phyloP scores from a whole-genome alignment of 306 rosid genomes.

The Cucurbita ficifolia region DNA sequence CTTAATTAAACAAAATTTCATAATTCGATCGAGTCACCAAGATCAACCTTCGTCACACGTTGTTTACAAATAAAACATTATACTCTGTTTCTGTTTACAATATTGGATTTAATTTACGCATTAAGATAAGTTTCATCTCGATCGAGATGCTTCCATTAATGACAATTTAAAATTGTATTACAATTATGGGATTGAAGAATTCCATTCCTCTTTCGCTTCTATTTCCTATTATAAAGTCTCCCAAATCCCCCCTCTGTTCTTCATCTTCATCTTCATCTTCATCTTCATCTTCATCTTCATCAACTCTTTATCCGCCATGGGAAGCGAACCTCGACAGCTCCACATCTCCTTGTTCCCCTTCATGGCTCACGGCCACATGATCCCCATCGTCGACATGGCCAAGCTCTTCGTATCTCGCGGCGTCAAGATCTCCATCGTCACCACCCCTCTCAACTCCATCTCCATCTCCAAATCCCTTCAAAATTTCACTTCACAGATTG shows the following conservation, averaged over 20 bases:
- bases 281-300: neutral
- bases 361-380: conserved; percentile 12
- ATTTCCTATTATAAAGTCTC: neutral
- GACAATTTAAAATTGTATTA: no score
- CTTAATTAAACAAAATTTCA: no score
- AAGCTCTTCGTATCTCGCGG: neutral
- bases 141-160: no score
- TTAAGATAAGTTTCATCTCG: no score
- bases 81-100: no score
- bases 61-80: no score
- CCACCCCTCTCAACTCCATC: conserved; percentile 8
- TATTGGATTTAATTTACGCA: no score
- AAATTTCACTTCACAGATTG: neutral
- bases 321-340: neutral
- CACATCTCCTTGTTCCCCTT: conserved; percentile 9
- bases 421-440: neutral
- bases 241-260: neutral
- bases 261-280: neutral
- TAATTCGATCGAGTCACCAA: no score
- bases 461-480: neutral
- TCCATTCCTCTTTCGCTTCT: neutral
- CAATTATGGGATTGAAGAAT: neutral
- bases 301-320: neutral
- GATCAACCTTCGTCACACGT: no score
- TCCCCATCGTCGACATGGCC: conserved; percentile 9